Conservation (phyloP, 495 filamentous ascomycete genomes). For the Trichoderma asperelloides region DNA sequence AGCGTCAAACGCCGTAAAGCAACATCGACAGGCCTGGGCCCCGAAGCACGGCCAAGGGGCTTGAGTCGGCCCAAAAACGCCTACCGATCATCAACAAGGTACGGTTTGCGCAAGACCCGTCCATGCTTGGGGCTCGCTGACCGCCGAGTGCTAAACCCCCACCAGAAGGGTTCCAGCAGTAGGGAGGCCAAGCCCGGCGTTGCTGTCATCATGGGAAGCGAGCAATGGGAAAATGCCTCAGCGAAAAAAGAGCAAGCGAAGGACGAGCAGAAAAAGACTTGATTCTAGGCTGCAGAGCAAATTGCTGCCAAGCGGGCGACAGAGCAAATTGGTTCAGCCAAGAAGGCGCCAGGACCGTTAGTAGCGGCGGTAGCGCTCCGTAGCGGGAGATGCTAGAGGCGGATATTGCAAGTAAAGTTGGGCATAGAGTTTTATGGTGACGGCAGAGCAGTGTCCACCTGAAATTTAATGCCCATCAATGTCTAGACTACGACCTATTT, state of each 20-base stretch:
- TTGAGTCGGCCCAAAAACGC: background rate
- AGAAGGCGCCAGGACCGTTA: background rate
- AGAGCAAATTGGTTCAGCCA: background rate
- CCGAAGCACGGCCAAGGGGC: background rate
- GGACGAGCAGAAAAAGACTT: background rate
- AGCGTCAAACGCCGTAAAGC: background rate
- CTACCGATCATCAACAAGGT: constrained; percentile 1
- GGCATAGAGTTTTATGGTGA: background rate
- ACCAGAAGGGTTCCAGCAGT: background rate
- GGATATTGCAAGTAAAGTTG: constrained; percentile 8
- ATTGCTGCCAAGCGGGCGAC: background rate
- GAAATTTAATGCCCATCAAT: background rate
- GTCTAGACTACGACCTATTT: background rate
- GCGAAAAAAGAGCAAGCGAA: background rate
- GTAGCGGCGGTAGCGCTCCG: background rate
- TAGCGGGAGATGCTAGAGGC: background rate
- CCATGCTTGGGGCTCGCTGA: background rate
- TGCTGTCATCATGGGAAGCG: constrained; percentile 6
- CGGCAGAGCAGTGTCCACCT: background rate
- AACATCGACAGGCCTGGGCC: background rate
- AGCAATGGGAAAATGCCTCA: background rate
- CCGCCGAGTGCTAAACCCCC: background rate
- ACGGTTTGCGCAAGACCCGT: background rate
- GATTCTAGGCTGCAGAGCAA: background rate
- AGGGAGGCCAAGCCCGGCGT: background rate